Percentiles rank a stretch among this genome's conserved stretches.
These are phyloP conservation scores for Boletus sp. DNA, from an alignment of 768 basidiomycete genomes.

Conservation along the genomic window DNA sequence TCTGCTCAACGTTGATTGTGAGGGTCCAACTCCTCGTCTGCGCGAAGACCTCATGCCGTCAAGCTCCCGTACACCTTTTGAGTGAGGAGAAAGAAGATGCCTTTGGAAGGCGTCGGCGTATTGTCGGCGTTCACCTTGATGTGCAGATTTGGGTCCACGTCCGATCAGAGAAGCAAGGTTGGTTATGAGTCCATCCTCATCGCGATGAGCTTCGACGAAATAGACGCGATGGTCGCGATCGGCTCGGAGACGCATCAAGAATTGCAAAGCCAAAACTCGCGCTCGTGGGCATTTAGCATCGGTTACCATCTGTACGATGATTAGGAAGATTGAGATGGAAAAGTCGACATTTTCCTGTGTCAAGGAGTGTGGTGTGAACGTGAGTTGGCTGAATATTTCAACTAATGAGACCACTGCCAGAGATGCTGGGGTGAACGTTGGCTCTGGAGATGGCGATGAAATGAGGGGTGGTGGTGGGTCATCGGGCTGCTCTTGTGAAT, in stretches of 20 bases:
- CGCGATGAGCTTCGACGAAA: constrained; percentile 53
- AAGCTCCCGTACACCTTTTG: constrained; percentile 50
- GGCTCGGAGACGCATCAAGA: constrained; percentile 83
- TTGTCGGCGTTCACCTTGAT: constrained; percentile 27
- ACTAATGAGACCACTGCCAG: constrained; percentile 64
- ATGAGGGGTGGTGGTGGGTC: constrained; percentile 29
- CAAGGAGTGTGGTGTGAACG: constrained; percentile 64
- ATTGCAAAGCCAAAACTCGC: constrained; percentile 74
- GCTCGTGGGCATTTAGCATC: constrained; percentile 54
- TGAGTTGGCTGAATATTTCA: constrained; percentile 64
- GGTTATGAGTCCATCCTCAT: constrained; percentile 54
- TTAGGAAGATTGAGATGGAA: constrained; percentile 52
- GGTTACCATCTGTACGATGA: constrained; percentile 47
- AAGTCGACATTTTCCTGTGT: constrained; percentile 45
- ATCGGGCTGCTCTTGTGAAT: constrained; percentile 40
- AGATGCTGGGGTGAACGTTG: constrained; percentile 46
- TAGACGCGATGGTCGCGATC: constrained; percentile 89
- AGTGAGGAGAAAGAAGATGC: constrained; percentile 39
- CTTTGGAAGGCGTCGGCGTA: constrained; percentile 25
- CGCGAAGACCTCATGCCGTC: constrained; percentile 52
- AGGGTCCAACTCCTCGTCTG: constrained; percentile 46
- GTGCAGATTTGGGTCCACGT: constrained; percentile 38
- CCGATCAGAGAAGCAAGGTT: constrained; percentile 65
- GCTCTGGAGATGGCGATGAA: constrained; percentile 26
- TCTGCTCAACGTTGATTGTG: constrained; percentile 50